A percentile compares a stretch with the other conserved stretches of the same genome.
These are phyloP conservation scores for Russula ochroleuca DNA, from an alignment of 768 basidiomycete genomes.

Conservation along the genomic window DNA sequence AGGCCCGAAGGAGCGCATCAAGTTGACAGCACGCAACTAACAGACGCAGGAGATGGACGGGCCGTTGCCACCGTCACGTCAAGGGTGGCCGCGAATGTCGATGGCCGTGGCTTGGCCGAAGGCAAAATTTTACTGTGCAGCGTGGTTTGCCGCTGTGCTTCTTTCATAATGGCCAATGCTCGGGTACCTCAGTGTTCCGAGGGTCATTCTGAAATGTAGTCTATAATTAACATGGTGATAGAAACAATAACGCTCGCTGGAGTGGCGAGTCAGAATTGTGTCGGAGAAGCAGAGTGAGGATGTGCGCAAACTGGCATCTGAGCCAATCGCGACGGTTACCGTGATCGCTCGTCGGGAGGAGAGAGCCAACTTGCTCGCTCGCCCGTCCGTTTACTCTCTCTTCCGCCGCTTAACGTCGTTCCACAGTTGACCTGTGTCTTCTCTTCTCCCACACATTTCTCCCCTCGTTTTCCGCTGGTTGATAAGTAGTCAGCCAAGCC, in stretches of 20 bases:
- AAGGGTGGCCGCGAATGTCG: not conserved
- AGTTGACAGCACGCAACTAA: not conserved
- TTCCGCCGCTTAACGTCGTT: not conserved
- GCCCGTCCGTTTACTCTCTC: not conserved
- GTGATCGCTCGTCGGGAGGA: slow-evolving; percentile 19
- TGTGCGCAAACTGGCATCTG: not conserved
- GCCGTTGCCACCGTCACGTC: slow-evolving; percentile 3
- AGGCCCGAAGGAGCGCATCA: slow-evolving; percentile 2
- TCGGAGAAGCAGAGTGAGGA: not conserved
- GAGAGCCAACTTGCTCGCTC: not conserved
- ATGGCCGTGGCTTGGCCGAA: no score
- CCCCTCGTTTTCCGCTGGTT: not conserved
- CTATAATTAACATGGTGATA: not conserved
- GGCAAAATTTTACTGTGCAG: not conserved
- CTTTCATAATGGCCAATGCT: not conserved
- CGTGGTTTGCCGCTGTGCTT: not conserved
- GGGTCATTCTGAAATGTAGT: not conserved
- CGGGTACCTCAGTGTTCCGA: not conserved
- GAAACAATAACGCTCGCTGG: not conserved
- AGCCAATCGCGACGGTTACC: slow-evolving; percentile 27
- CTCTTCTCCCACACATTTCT: not conserved
- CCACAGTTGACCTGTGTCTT: slow-evolving; percentile 10
- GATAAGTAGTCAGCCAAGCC: not conserved
- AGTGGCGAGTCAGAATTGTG: not conserved
- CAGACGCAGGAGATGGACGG: not conserved